Evolutionary conservation across 2,329 filamentous ascomycete genomes (phyloP), one percentile per base, ranked within the genome.

Genomic region (Aspergillus sclerotialis): DNA sequence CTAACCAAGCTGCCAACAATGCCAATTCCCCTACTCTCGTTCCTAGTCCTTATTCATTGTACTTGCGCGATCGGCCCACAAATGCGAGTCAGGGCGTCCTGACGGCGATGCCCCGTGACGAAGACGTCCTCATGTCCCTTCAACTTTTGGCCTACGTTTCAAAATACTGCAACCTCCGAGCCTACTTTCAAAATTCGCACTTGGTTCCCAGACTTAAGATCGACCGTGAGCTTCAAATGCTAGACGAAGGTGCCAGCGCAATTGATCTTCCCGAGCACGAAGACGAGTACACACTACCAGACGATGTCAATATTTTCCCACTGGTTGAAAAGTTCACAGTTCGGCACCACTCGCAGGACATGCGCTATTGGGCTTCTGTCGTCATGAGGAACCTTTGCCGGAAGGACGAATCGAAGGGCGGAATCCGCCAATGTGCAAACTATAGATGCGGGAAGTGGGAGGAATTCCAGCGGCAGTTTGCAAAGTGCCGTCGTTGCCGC

Each of bases 281-380:
- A 37, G 84, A 90, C 52, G 90, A 98, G 60, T 96, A 94, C 56
- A 68, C 93, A 16, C 73, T 94, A 6, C 84, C 89, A 10, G 90
- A 96, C 55, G 87, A 96, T 60, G 90, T 94, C 65, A 98, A 98
- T 64, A 94, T 98, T 46, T 98, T 98, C 65, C 92, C 92, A 2
- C 71, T 98, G 23, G 92, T 98, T 30, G 92, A 98, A 64, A 96
- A 95, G 62, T 98, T 96, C 59, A 98, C 92, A 4, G 86, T 95
- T 18, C 80, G 92, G 45, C 88, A 95, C 56, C 87, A 95, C 64
- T 88, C 85, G 45, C 85, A 87, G 39, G 89, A 95, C 58, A 98
- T 98, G 92, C 90, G 95, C 61, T 98, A 98, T 68, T 98, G 92
- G 92, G 92, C 92, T 12, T 92, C 90, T 42, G 92, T 98, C 11